phyloP scores from a whole-genome alignment of 202 grass and related monocot genomes.

The Tripidium arundinaceum region DNA sequence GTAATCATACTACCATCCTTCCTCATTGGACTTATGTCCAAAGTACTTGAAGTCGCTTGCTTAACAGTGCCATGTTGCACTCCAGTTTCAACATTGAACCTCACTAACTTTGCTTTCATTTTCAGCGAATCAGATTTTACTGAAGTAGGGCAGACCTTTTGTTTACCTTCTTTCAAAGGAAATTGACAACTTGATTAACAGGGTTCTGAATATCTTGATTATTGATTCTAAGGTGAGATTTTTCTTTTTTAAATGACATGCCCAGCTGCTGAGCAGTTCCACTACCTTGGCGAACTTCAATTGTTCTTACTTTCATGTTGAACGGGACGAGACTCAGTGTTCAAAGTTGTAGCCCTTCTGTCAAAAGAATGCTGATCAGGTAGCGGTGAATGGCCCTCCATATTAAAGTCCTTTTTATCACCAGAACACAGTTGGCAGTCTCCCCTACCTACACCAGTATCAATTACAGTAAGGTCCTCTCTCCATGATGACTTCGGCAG shows the following conservation, averaged over 20 bases:
- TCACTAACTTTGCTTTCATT: conserved; percentile 34
- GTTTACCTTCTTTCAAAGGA: conserved; percentile 32
- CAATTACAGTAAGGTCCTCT: conserved; percentile 3
- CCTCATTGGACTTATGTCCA: conserved; percentile 37
- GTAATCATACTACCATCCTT: conserved; percentile 50
- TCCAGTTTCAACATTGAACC: conserved; percentile 43
- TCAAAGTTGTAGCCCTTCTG: too few relatives aligned
- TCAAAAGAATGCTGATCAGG: conserved; percentile 11
- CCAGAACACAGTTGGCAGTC: neutral
- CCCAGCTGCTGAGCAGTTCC: conserved; percentile 6
- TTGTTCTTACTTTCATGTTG: conserved; percentile 17
- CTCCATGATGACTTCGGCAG: neutral
- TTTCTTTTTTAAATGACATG: conserved; percentile 35
- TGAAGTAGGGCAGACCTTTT: conserved; percentile 11
- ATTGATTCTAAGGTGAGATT: conserved; percentile 24
- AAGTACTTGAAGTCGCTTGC: conserved; percentile 32
- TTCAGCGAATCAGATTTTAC: conserved; percentile 29
- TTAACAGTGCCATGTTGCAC: conserved; percentile 29
- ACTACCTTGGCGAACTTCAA: neutral
- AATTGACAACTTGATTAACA: conserved; percentile 29
- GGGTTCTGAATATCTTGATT: conserved; percentile 34
- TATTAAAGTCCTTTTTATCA: conserved; percentile 8
- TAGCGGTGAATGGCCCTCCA: neutral
- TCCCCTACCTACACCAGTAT: neutral
- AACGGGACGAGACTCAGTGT: neutral